These are phyloP conservation scores for Marsdenia floribunda DNA, from an alignment of 257 asterid genomes.

Conservation along the genomic window DNA sequence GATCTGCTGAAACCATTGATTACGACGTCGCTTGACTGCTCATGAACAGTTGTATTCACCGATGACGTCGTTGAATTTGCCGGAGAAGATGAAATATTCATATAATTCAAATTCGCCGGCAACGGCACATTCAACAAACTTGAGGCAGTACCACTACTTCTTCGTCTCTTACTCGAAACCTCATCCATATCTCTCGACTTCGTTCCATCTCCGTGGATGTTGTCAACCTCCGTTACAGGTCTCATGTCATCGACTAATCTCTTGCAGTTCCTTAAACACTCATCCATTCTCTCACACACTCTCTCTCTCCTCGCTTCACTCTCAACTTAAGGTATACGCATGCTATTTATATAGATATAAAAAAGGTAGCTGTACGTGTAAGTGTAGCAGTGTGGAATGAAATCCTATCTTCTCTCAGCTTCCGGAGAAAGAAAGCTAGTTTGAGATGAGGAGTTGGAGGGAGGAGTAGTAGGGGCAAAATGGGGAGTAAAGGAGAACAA, in stretches of 20 bases:
- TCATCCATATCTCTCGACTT: conserved; percentile 30
- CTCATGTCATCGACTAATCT: conserved; percentile 8
- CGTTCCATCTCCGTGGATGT: conserved; percentile 6
- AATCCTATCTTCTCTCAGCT: not conserved
- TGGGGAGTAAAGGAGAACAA: not conserved
- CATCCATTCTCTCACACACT: conserved; percentile 28
- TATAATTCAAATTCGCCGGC: conserved; percentile 17
- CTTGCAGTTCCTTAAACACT: conserved; percentile 36
- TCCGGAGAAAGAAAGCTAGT: not conserved
- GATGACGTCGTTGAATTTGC: conserved; percentile 39
- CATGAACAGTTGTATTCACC: conserved; percentile 18
- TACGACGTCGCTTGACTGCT: conserved; percentile 26
- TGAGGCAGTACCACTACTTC: conserved; percentile 25
- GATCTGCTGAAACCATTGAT: conserved; percentile 33
- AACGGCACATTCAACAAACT: conserved; percentile 23
- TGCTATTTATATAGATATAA: not conserved
- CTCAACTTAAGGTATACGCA: not conserved
- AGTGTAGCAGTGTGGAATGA: not conserved
- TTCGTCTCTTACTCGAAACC: conserved; percentile 52
- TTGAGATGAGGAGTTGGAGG: not conserved
- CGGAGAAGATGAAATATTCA: conserved; percentile 30
- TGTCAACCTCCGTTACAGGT: conserved; percentile 4
- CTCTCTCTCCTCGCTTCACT: conserved; percentile 12
- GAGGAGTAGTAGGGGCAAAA: conserved; percentile 12
- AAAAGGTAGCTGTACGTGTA: not conserved